Base-by-base conservation (phyloP, 2,329 filamentous ascomycete genomes). In the Monascus ruber region DNA sequence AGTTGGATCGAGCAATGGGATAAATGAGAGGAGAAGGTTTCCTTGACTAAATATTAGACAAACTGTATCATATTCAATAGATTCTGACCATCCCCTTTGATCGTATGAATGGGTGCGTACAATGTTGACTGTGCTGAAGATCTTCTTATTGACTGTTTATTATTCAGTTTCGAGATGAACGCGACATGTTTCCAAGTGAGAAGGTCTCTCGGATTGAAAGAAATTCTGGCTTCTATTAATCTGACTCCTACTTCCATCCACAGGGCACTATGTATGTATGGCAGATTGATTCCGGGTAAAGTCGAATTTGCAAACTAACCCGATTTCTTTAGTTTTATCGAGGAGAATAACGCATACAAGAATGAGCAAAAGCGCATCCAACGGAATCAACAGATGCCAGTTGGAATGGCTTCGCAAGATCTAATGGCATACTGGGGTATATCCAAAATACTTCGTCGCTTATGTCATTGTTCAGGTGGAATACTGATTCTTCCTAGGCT, bases 401-500 rank as follows among this genome's bases (percentile, higher is more conserved):
- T 73, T 52, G 66, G 77, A 48, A 65, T 70, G 53, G 68, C 71
- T 56, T 75, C 84, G 0, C 79, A 83, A 37, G 83, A 91, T 42
- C 70, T 88, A 47, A 95, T 95, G 87, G 79, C 81, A 36, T 98
- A 81, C 56, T 96, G 89, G 89, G 89, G 85, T 87, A 64, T 44
- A 53, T 41, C 38, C 26, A 26, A 10, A 4, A 26, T 37, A 28
- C 5, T 24, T 9, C 10, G 27, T 5, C 7, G 34, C 29, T 37
- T 32, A 38, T n/a, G 33, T 7, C 33, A 40, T 26, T 9, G n/a
- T 6, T n/a, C 26, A 24, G 7, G 26, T 5, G 35, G 4, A 7
- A 33, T 31, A 39, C 39, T 50, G 37, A 52, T 34, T 24, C 25
- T 4, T 4, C 10, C 47, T 17, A 89, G 85, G 89, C 29, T 98